Base-by-base conservation (phyloP, 1,284 basidiomycete species). In the Leccinum pachyderme region DNA sequence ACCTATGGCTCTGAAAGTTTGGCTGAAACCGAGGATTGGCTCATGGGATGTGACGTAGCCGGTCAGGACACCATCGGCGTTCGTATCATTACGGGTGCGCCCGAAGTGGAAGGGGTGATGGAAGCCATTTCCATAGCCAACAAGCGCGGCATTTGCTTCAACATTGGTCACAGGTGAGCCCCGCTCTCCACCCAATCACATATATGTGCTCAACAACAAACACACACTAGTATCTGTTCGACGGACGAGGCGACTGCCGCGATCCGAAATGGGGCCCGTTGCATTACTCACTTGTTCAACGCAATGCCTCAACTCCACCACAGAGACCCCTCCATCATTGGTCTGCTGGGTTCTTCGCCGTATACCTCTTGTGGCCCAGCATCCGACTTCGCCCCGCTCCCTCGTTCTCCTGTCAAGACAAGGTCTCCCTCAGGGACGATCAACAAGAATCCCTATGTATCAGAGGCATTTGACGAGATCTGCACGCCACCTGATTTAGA, bases 251-350 rank as follows among this genome's bases (percentile, higher is more conserved):
- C 91, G 4, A 83, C 83, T 5, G 76, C 74, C 2, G 89, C 90
- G 2, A 80, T 91, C 6, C 74, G 80, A 41, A 75, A 77, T 52
- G 91, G 91, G 29, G 91, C 93, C 5, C 78, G 84, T 7, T 83
- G 94, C 61, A 93, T 95, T 63, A 95, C 93, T 0, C 93, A 95
- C 71, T 77, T 95, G 22, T 95, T 94, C 83, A 96, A 96, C 65
- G 91, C 91, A 5, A 94, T 94, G 91, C 89, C 90, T 4, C 88
- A 88, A 63, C 73, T 94, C 52, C 90, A 92, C 68, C 91, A 93
- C 64, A 81, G 90, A 39, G 89, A 91, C 66, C 88, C 90, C 45
- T 90, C 83, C 12, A 91, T 95, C 63, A 93, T 95, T 57, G 93
- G 93, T 28, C 79, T 95, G 6, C 76, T 96, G 44, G 92, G 92